Conservation (phyloP, 805 yeast genomes). For the Cyberlindnera lachancei region DNA sequence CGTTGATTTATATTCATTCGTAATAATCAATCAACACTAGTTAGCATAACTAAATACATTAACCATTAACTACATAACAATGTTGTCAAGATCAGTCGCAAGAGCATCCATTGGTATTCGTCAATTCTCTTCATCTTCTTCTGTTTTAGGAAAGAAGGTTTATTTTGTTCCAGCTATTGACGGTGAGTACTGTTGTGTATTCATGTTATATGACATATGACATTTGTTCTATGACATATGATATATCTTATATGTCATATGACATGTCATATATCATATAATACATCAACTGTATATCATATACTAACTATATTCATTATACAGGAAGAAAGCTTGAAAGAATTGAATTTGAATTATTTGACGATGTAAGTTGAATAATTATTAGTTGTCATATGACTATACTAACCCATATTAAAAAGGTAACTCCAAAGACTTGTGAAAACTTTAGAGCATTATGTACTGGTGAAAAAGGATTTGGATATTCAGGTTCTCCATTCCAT, state of each 20-base stretch:
- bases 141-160: conserved; percentile 39
- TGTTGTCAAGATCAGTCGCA: conserved; percentile 12
- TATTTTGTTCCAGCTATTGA: conserved; percentile 49
- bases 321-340: conserved; percentile 33
- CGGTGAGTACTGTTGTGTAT: conserved; percentile 24
- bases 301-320: too few species aligned
- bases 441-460: conserved; percentile 78
- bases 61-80: conserved; percentile 1
- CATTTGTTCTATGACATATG: too few species aligned
- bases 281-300: too few species aligned
- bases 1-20: too few species aligned
- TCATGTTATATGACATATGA: too few species aligned
- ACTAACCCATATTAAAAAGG: conserved; percentile 9
- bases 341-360: conserved; percentile 26
- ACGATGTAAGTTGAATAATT: conserved; percentile 16
- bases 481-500: conserved; percentile 82
- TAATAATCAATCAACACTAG: too few species aligned
- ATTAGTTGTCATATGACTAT: background rate
- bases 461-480: conserved; percentile 73
- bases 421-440: conserved; percentile 72
- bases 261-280: too few species aligned
- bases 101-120: conserved; percentile 13
- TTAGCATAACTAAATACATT: too few species aligned
- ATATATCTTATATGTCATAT: too few species aligned
- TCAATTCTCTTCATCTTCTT: conserved; percentile 18